A percentile compares a stretch with the other conserved stretches of the same genome.
Conservation (phyloP, 805 yeast genomes). For the Saccharomycopsis olivae region DNA sequence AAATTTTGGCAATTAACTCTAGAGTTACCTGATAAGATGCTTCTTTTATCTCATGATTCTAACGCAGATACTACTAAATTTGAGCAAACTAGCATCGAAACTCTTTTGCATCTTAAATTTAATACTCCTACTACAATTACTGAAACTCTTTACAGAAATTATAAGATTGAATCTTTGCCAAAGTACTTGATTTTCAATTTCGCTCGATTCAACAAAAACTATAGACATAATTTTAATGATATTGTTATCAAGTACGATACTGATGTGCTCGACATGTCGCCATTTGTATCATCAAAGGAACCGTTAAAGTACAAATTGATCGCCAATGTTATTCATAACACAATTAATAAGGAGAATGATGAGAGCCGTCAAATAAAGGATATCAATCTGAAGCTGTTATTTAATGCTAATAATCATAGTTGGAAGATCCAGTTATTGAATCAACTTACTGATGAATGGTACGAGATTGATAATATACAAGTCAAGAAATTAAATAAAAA, state of each 20-base stretch:
- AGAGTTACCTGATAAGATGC: constrained; percentile 47
- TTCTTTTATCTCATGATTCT: constrained; percentile 19
- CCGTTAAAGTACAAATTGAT: constrained; percentile 31
- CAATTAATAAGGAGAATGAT: constrained; percentile 20
- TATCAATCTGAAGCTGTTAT: constrained; percentile 17
- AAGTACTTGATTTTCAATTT: constrained; percentile 43
- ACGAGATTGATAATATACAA: constrained; percentile 42
- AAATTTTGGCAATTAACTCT: constrained; percentile 47
- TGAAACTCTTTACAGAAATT: constrained; percentile 22
- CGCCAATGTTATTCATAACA: constrained; percentile 36
- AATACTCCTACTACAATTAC: constrained; percentile 29
- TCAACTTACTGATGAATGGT: constrained; percentile 38
- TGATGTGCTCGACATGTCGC: constrained; percentile 27
- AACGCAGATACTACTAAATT: constrained; percentile 30
- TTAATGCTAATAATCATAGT: constrained; percentile 24
- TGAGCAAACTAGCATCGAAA: constrained; percentile 37
- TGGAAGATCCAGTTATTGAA: constrained; percentile 44
- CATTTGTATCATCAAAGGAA: constrained; percentile 18
- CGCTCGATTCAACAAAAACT: constrained; percentile 37
- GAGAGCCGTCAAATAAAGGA: constrained; percentile 16
- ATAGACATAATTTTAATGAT: constrained; percentile 48
- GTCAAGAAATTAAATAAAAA: constrained; percentile 42
- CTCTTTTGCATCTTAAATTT: constrained; percentile 24
- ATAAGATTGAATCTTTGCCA: constrained; percentile 31
- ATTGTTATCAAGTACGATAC: constrained; percentile 26